Conservation (phyloP, 371 early-diverging fungal genomes). For the Mortierella sp. region DNA sequence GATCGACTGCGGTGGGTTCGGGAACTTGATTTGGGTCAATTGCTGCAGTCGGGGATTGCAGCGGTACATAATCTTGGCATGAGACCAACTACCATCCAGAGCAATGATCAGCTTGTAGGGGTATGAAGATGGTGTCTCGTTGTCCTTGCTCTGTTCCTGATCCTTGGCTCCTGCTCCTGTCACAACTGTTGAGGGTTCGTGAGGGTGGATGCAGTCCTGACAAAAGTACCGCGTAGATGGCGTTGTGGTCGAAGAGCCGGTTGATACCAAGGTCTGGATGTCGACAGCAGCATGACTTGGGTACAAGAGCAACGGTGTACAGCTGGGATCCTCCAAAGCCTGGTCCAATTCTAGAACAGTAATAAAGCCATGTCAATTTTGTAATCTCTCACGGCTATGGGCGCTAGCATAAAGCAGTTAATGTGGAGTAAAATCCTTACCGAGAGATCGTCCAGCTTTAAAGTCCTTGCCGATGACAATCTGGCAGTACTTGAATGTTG, state of each 20-base stretch:
- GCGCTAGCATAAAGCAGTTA: not conserved
- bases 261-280: slow-evolving; percentile 23
- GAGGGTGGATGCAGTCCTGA: slow-evolving; percentile 29
- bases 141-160: not conserved
- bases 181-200: not conserved
- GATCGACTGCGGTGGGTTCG: slow-evolving; percentile 52
- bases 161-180: not conserved
- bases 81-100: slow-evolving; percentile 57
- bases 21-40: slow-evolving; percentile 47
- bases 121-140: slow-evolving; percentile 8
- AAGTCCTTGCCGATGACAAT: slow-evolving; percentile 59
- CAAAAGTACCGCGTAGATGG: slow-evolving; percentile 31
- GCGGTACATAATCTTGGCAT: slow-evolving; percentile 57
- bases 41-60: slow-evolving; percentile 57
- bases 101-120: slow-evolving; percentile 56
- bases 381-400: not conserved
- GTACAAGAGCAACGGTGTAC: slow-evolving; percentile 46
- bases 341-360: slow-evolving; percentile 42
- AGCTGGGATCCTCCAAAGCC: slow-evolving; percentile 41
- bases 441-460: slow-evolving; percentile 29
- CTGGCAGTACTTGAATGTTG: slow-evolving; percentile 51
- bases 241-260: not conserved
- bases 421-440: slow-evolving; percentile 20
- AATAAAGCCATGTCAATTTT: not conserved
- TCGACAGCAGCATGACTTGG: slow-evolving; percentile 51